Evolutionary conservation across 2,329 filamentous ascomycete species (phyloP).

Genomic region (Fusarium pininemorale): DNA sequence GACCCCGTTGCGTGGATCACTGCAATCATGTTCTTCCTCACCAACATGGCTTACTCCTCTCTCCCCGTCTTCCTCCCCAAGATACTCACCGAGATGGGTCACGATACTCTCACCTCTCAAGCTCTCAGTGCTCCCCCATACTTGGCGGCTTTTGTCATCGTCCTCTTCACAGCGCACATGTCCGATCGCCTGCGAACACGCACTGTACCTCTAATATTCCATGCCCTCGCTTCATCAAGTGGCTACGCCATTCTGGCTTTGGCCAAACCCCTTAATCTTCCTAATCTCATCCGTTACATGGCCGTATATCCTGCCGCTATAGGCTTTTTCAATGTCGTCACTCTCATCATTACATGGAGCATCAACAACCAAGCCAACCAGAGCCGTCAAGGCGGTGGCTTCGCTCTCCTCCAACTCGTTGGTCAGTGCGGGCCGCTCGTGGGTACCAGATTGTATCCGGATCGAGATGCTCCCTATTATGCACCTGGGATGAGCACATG

Average conservation of each 20-base stretch:
- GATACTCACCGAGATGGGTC: conserved; percentile 80
- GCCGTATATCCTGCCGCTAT: conserved; percentile 80
- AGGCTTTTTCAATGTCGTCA: conserved; percentile 87
- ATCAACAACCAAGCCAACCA: conserved; percentile 83
- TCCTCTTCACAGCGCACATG: conserved; percentile 75
- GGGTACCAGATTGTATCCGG: conserved; percentile 73
- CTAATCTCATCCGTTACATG: conserved; percentile 69
- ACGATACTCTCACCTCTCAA: conserved; percentile 73
- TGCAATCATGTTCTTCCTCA: conserved; percentile 84
- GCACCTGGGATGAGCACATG: conserved; percentile 70
- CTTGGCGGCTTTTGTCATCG: conserved; percentile 75
- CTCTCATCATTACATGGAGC: conserved; percentile 86
- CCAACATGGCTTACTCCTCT: conserved; percentile 88
- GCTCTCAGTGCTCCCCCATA: conserved; percentile 85
- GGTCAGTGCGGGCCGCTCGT: conserved; percentile 81
- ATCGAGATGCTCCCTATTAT: conserved; percentile 68
- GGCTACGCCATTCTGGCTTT: conserved; percentile 71
- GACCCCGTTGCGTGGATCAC: conserved; percentile 69
- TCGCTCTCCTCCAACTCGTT: conserved; percentile 82
- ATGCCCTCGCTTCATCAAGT: conserved; percentile 71
- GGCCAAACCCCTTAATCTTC: conserved; percentile 56
- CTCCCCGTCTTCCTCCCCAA: conserved; percentile 89
- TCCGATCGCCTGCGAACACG: conserved; percentile 75
- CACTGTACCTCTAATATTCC: conserved; percentile 72
- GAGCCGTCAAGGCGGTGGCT: conserved; percentile 76